Conservation (phyloP, 176 grass and related monocot species). For the Poa annua region DNA sequence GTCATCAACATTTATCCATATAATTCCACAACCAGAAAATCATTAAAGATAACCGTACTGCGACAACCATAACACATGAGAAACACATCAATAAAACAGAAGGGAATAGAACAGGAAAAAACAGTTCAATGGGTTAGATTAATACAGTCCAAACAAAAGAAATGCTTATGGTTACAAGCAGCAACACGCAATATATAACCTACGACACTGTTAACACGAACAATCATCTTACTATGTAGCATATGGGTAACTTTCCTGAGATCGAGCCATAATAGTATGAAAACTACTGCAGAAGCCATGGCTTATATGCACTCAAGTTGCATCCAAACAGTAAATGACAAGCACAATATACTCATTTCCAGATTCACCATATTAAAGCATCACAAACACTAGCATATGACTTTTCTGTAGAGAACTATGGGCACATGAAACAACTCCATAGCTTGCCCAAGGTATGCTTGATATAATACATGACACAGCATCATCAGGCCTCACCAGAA, state of each 20-base stretch:
- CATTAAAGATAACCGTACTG: not conserved
- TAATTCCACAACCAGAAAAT: not conserved
- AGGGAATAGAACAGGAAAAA: not conserved
- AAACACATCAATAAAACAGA: not conserved
- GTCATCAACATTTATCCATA: too few relatives aligned
- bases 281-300: not conserved
- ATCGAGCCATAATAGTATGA: not conserved
- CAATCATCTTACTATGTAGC: not conserved
- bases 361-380: not conserved
- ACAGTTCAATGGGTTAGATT: conserved; percentile 17
- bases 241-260: conserved; percentile 16
- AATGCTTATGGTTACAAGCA: not conserved
- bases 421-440: not conserved
- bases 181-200: conserved; percentile 6
- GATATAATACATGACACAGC: not conserved
- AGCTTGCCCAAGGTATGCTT: not conserved
- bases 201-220: not conserved
- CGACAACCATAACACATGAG: not conserved
- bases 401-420: not conserved
- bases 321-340: not conserved
- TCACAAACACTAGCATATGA: not conserved
- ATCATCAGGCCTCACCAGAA: not conserved
- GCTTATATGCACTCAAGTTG: not conserved
- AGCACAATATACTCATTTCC: not conserved
- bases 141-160: not conserved